A percentile compares a stretch with the other conserved stretches of the same genome.
Evolutionary conservation across 2,329 filamentous ascomycete genomes (phyloP).

Genomic region (Verticillium dahliae): DNA sequence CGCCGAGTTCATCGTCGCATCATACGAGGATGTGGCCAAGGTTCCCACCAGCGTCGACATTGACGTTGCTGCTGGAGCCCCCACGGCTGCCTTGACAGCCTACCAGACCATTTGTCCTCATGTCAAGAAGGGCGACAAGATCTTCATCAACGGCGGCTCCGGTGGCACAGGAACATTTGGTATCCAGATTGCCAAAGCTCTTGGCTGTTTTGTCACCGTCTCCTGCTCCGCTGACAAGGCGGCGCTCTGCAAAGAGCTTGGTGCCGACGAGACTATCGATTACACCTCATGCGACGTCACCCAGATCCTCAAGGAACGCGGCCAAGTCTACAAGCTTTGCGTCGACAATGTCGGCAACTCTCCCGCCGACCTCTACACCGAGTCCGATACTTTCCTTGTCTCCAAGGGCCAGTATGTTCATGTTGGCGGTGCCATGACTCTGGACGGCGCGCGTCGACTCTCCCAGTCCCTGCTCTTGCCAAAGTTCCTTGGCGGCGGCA

Average conservation of each 20-base stretch:
- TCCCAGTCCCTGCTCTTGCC: conserved; percentile 20
- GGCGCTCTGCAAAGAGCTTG: conserved; percentile 48
- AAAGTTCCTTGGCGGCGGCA: conserved; percentile 29
- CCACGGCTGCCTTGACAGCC: conserved; percentile 39
- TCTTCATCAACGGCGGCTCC: conserved; percentile 61
- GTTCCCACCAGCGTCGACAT: conserved; percentile 31
- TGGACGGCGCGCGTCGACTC: conserved; percentile 16
- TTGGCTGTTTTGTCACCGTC: conserved; percentile 54
- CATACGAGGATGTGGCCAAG: conserved; percentile 23
- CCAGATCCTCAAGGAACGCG: conserved; percentile 35
- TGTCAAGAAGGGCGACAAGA: conserved; percentile 43
- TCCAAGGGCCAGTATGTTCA: conserved; percentile 41
- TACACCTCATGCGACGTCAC: conserved; percentile 47
- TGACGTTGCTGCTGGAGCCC: conserved; percentile 34
- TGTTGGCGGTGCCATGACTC: conserved; percentile 34
- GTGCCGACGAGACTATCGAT: conserved; percentile 60
- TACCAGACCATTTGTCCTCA: conserved; percentile 40
- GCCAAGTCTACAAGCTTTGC: conserved; percentile 40
- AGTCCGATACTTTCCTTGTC: conserved; percentile 42
- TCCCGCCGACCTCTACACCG: conserved; percentile 44
- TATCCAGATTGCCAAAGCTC: conserved; percentile 57
- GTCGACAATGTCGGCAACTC: conserved; percentile 54
- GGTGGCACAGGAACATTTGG: conserved; percentile 56
- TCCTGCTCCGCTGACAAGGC: conserved; percentile 55
- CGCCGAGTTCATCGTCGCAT: conserved; percentile 31